A percentile compares a stretch with the other conserved stretches of the same genome.
These are phyloP conservation scores for Anthoceros angustus DNA, from an alignment of 225 moss, liverwort and hornwort genomes.

Conservation along the genomic window DNA sequence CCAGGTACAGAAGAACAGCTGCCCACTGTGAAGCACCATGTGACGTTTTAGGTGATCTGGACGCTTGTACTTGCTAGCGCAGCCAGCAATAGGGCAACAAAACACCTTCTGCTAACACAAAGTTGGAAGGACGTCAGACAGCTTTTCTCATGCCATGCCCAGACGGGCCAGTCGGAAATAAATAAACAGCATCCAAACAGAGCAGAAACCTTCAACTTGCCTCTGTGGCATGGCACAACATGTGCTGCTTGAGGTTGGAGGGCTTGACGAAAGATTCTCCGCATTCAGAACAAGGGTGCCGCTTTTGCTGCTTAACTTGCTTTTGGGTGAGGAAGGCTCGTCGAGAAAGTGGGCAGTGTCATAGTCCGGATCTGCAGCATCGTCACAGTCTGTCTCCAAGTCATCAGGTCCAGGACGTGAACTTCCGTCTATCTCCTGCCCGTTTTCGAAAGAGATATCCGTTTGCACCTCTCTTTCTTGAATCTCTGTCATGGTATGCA, in stretches of 20 bases:
- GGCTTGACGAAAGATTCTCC: conserved; percentile 1
- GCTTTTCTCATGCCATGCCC: too few relatives aligned
- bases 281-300: neutral
- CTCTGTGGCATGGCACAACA: neutral
- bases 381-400: too few relatives aligned
- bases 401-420: too few relatives aligned
- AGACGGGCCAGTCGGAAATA: too few relatives aligned
- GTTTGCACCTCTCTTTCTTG: too few relatives aligned
- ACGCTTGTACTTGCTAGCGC: neutral
- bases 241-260: conserved; percentile 1
- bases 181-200: neutral
- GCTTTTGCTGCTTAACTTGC: neutral
- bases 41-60: conserved; percentile 1
- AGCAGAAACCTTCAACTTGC: neutral
- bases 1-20: neutral
- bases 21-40: conserved; percentile 1
- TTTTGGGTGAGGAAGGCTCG: neutral
- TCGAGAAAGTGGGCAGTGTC: neutral
- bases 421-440: too few relatives aligned
- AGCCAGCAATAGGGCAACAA: neutral
- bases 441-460: too few relatives aligned
- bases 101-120: neutral
- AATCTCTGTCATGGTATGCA: too few relatives aligned
- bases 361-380: too few relatives aligned
- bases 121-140: neutral